These are phyloP conservation scores for Podila clonocystis DNA, from an alignment of 192 early-diverging fungal species.

Conservation along the genomic window DNA sequence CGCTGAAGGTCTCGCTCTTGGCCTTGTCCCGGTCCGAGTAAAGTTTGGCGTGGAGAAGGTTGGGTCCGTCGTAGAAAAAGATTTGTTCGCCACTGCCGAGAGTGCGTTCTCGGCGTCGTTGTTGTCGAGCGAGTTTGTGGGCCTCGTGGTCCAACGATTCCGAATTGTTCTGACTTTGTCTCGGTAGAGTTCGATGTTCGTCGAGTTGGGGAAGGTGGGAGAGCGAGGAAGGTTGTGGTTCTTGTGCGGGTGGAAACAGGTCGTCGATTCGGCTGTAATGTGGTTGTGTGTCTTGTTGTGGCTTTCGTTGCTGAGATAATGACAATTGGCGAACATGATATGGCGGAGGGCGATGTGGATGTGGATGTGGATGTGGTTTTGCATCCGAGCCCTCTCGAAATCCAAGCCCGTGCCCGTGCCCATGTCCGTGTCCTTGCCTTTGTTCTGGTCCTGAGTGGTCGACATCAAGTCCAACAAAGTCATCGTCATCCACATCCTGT, in stretches of 20 bases:
- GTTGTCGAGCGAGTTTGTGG: not conserved
- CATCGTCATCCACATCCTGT: not conserved
- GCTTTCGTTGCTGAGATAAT: not conserved
- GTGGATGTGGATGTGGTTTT: slow-evolving; percentile 33
- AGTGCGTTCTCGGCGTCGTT: slow-evolving; percentile 16
- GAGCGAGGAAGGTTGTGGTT: no score
- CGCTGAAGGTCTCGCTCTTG: slow-evolving; percentile 27
- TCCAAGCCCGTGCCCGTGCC: not conserved
- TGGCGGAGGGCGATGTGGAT: not conserved
- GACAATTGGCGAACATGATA: not conserved
- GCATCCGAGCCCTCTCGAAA: not conserved
- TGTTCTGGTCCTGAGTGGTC: not conserved
- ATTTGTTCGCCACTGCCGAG: slow-evolving; percentile 34
- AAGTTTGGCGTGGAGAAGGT: slow-evolving; percentile 38
- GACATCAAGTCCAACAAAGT: no score
- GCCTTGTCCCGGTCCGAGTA: slow-evolving; percentile 1
- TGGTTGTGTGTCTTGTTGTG: slow-evolving; percentile 9
- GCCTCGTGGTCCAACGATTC: not conserved
- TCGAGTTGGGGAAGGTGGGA: no score
- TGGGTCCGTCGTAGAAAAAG: slow-evolving; percentile 39
- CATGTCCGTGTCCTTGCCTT: slow-evolving; percentile 8
- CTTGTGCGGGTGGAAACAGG: no score
- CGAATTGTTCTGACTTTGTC: no score
- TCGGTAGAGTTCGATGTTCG: no score
- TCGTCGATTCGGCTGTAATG: not conserved